These are phyloP conservation scores for Salvia rosmarinus DNA, from an alignment of 257 asterid genomes.

Conservation along the genomic window DNA sequence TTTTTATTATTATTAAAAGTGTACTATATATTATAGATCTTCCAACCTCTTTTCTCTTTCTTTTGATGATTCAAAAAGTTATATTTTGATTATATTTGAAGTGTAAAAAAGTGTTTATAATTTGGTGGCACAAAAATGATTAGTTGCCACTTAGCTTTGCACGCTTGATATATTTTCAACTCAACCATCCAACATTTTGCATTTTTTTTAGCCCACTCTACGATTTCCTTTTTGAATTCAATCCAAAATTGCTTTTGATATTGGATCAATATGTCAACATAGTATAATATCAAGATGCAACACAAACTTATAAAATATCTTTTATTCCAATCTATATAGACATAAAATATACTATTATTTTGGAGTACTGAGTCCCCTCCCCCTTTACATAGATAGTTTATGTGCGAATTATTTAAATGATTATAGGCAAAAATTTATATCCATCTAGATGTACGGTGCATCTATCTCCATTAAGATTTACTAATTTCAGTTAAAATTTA, in stretches of 20 bases:
- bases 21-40: neutral
- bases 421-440: no score
- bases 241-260: neutral
- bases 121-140: slow-evolving; percentile 46
- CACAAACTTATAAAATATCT: no score
- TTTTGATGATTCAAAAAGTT: neutral
- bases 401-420: no score
- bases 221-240: slow-evolving; percentile 1
- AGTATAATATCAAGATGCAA: neutral
- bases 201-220: neutral
- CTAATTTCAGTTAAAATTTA: no score
- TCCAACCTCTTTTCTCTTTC: neutral
- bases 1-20: neutral
- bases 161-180: slow-evolving; percentile 44
- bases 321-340: no score
- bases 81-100: neutral
- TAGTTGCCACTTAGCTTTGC: slow-evolving; percentile 46
- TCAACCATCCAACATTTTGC: slow-evolving; percentile 15
- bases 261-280: neutral
- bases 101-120: slow-evolving; percentile 12
- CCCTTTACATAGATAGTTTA: no score
- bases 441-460: no score
- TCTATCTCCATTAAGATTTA: no score
- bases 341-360: no score
- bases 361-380: neutral